These are phyloP conservation scores for Sutorius eximius DNA, from an alignment of 1,284 basidiomycete species.

Conservation along the genomic window DNA sequence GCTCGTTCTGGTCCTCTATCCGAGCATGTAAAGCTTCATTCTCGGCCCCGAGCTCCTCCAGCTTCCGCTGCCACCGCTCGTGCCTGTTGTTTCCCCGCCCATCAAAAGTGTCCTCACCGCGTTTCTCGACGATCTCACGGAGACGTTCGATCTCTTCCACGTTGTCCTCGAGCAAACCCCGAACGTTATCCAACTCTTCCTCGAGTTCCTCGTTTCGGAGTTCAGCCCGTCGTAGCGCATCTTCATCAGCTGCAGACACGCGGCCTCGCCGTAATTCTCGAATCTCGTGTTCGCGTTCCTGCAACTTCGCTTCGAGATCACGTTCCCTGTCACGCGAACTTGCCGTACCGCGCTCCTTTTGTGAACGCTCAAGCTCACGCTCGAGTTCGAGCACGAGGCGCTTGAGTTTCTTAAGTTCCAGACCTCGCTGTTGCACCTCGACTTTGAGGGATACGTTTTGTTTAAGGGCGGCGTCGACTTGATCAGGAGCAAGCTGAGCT, in stretches of 20 bases:
- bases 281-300: constrained; percentile 68
- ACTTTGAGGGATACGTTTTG: constrained; percentile 95
- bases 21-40: constrained; percentile 60
- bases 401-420: constrained; percentile 91
- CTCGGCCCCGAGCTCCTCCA: constrained; percentile 64
- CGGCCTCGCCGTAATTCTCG: constrained; percentile 57
- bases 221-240: constrained; percentile 53
- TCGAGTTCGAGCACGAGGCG: constrained; percentile 85
- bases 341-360: constrained; percentile 52
- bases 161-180: constrained; percentile 71
- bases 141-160: constrained; percentile 72
- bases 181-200: constrained; percentile 65
- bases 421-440: constrained; percentile 87
- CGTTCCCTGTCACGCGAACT: constrained; percentile 58
- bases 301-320: constrained; percentile 68
- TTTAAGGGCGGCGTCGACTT: constrained; percentile 87
- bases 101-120: constrained; percentile 43
- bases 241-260: constrained; percentile 44
- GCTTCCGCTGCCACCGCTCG: constrained; percentile 43
- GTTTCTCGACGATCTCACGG: constrained; percentile 59
- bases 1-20: constrained; percentile 62
- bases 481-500: constrained; percentile 84
- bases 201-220: constrained; percentile 65
- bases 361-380: constrained; percentile 71
- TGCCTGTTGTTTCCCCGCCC: constrained; percentile 39